These are phyloP conservation scores for Cordyceps cateniannulata DNA, from an alignment of 2,329 filamentous ascomycete genomes.

Conservation along the genomic window DNA sequence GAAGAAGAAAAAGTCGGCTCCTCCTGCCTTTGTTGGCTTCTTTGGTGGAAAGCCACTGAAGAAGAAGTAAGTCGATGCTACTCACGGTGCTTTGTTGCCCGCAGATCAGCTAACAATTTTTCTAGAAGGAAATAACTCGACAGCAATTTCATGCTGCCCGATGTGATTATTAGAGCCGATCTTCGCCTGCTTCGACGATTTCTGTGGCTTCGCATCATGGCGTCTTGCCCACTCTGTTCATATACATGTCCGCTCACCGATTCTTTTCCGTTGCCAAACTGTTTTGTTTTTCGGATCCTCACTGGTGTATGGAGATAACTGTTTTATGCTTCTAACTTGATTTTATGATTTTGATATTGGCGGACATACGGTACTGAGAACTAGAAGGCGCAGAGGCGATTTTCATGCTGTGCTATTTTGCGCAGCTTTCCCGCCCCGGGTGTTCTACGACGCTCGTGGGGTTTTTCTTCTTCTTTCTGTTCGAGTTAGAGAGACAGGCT, in stretches of 20 bases:
- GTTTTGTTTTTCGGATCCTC: background rate
- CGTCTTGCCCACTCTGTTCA: background rate
- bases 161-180: background rate
- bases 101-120: background rate
- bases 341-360: background rate
- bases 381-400: constrained; percentile 8
- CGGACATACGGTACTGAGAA: constrained; percentile 1
- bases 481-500: constrained; percentile 14
- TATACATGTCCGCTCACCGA: background rate
- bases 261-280: background rate
- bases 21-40: constrained; percentile 19
- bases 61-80: constrained; percentile 24
- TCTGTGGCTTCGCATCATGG: background rate
- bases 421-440: background rate
- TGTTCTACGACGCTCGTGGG: constrained; percentile 10
- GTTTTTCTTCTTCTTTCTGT: background rate
- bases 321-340: background rate
- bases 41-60: constrained; percentile 23
- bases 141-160: background rate
- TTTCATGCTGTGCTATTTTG: background rate
- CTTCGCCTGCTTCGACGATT: background rate
- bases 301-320: background rate
- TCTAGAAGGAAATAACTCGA: constrained; percentile 5
- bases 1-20: constrained; percentile 20
- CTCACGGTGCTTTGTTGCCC: background rate